phyloP scores from a whole-genome alignment of 345 rosid genomes.

The Dipteronia sinensis region DNA sequence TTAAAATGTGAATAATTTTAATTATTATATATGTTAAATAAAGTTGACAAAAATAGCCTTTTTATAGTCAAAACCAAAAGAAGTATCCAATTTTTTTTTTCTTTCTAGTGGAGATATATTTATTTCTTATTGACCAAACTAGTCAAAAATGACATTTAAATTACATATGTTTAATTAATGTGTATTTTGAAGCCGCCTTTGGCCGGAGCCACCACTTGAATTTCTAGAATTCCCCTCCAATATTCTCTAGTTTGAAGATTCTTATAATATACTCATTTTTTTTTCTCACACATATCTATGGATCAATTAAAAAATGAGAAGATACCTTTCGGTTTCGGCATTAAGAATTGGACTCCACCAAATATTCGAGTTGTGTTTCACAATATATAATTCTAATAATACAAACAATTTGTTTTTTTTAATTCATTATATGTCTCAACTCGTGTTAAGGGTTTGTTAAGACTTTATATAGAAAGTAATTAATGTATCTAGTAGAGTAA shows the following conservation, averaged over 20 bases:
- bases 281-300: neutral
- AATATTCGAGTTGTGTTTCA: neutral
- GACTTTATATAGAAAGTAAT: no score
- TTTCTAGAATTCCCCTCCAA: neutral
- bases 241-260: neutral
- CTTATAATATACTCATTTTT: neutral
- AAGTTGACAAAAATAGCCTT: neutral
- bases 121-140: neutral
- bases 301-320: no score
- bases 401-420: no score
- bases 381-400: no score
- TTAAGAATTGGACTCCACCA: neutral
- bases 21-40: neutral
- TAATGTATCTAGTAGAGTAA: no score
- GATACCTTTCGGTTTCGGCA: neutral
- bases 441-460: no score
- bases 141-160: neutral
- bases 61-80: neutral
- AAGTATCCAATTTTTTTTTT: neutral
- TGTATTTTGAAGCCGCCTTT: constrained; percentile 10
- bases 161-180: neutral
- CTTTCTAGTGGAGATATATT: neutral
- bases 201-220: neutral
- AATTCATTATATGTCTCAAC: no score
- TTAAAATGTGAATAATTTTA: neutral